Percentiles rank a stretch among this genome's conserved stretches.
These are phyloP conservation scores for Colletotrichum shisoi DNA, from an alignment of 2,329 filamentous ascomycete species.

Conservation along the genomic window DNA sequence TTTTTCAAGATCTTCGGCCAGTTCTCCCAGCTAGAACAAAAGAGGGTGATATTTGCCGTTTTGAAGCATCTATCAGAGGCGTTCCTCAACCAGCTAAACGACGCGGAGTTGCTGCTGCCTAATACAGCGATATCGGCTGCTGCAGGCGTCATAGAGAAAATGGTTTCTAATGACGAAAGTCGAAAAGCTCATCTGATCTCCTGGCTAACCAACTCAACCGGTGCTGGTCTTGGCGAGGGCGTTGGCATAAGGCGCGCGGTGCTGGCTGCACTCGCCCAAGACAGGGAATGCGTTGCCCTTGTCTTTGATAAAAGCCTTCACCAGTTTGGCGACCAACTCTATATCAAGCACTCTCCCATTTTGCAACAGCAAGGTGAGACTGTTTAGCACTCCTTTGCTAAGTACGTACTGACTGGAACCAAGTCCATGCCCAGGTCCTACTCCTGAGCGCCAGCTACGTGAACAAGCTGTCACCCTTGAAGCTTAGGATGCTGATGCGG, in stretches of 20 bases:
- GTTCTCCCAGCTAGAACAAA: slow-evolving; percentile 55
- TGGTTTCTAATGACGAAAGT: slow-evolving; percentile 58
- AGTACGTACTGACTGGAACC: slow-evolving; percentile 41
- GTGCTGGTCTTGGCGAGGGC: slow-evolving; percentile 69
- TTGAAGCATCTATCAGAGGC: slow-evolving; percentile 57
- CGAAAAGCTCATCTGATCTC: slow-evolving; percentile 64
- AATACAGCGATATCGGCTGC: slow-evolving; percentile 61
- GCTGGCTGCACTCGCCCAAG: slow-evolving; percentile 63
- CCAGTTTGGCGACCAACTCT: slow-evolving; percentile 85
- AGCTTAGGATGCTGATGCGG: slow-evolving; percentile 72
- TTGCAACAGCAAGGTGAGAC: slow-evolving; percentile 82
- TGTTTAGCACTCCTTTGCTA: slow-evolving; percentile 12
- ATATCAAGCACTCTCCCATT: slow-evolving; percentile 84
- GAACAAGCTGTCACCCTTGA: slow-evolving; percentile 69
- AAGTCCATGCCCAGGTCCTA: slow-evolving; percentile 80
- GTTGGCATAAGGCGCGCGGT: slow-evolving; percentile 73
- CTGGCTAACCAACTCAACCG: slow-evolving; percentile 72
- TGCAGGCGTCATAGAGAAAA: slow-evolving; percentile 62
- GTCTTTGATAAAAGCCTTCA: slow-evolving; percentile 73
- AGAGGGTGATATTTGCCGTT: slow-evolving; percentile 52
- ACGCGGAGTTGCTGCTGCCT: slow-evolving; percentile 40
- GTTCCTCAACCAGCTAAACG: slow-evolving; percentile 52
- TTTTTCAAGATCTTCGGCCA: slow-evolving; percentile 49
- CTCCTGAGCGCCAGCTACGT: slow-evolving; percentile 81
- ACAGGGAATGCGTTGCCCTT: slow-evolving; percentile 59